phyloP scores from a whole-genome alignment of 148 eudicot species.

The Simmondsia chinensis region DNA sequence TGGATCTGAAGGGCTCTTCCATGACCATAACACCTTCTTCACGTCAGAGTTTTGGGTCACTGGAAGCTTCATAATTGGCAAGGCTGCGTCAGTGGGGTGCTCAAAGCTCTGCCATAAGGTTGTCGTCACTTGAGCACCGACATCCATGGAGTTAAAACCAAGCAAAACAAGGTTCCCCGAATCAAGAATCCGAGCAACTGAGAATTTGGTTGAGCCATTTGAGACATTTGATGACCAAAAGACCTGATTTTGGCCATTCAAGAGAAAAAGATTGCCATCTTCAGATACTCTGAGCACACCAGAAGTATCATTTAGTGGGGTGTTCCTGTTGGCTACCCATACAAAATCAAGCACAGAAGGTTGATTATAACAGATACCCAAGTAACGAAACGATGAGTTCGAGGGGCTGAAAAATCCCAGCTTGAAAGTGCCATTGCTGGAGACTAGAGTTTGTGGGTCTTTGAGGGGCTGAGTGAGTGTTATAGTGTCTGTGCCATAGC shows the following conservation, averaged over 20 bases:
- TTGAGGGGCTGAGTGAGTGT: constrained; percentile 9
- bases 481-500: constrained; percentile 8
- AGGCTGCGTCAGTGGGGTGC: constrained; percentile 44
- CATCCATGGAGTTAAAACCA: not conserved
- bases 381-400: constrained; percentile 6
- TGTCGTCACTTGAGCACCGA: no score
- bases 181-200: constrained; percentile 40
- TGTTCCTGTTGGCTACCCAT: constrained; percentile 24
- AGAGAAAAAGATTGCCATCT: constrained; percentile 22
- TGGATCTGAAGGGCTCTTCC: constrained; percentile 15
- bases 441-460: constrained; percentile 13
- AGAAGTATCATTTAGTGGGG: constrained; percentile 12
- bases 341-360: constrained; percentile 6
- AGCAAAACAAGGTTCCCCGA: constrained; percentile 45
- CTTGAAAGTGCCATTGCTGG: constrained; percentile 11
- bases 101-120: constrained; percentile 63
- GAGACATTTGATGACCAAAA: constrained; percentile 44
- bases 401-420: constrained; percentile 26
- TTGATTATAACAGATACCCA: constrained; percentile 23
- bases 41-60: constrained; percentile 8
- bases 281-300: constrained; percentile 6
- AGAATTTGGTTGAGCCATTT: not conserved
- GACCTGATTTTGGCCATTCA: constrained; percentile 15
- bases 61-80: constrained; percentile 21
- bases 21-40: constrained; percentile 6